A percentile compares a stretch with the other conserved stretches of the same genome.
Conservation (phyloP, 163 green algal species). For the Chlorella variabilis region DNA sequence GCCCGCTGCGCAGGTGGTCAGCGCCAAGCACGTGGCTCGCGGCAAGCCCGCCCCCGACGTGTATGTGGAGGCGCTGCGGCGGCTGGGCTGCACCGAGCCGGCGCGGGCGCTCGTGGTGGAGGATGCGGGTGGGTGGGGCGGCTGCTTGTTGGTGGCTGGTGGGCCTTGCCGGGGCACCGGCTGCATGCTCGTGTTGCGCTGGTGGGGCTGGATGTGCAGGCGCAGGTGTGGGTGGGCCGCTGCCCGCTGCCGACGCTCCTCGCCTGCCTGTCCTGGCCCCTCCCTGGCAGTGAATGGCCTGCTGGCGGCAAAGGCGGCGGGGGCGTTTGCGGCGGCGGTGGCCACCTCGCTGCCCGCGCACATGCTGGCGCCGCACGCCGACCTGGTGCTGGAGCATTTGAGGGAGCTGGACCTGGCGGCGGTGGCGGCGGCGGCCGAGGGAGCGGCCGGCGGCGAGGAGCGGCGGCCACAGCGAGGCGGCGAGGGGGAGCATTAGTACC, state of each 20-base stretch:
- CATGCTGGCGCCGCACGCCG: slow-evolving; percentile 55
- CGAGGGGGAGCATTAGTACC: no score
- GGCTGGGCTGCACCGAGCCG: slow-evolving; percentile 55
- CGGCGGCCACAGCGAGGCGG: no score
- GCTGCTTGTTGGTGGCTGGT: background rate
- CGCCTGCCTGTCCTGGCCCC: no score
- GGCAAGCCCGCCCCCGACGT: slow-evolving; percentile 82
- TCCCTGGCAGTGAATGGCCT: slow-evolving; percentile 68
- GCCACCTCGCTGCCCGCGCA: slow-evolving; percentile 68
- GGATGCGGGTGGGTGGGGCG: slow-evolving; percentile 8
- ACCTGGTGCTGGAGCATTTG: slow-evolving; percentile 60
- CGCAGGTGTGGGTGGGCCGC: no score
- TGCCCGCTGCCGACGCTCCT: background rate
- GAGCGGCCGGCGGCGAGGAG: no score
- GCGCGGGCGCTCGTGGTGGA: slow-evolving; percentile 17
- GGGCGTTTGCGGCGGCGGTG: slow-evolving; percentile 67
- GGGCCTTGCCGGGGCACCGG: background rate
- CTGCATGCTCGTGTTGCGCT: background rate
- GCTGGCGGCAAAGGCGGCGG: slow-evolving; percentile 60
- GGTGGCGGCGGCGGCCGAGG: background rate
- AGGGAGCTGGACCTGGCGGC: slow-evolving; percentile 29
- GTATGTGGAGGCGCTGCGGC: slow-evolving; percentile 71
- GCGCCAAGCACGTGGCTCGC: slow-evolving; percentile 59
- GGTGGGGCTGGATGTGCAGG: no score
- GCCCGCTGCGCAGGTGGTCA: slow-evolving; percentile 48